These are phyloP conservation scores for Coleophoma crateriformis DNA, from an alignment of 2,329 filamentous ascomycete genomes.

Conservation along the genomic window DNA sequence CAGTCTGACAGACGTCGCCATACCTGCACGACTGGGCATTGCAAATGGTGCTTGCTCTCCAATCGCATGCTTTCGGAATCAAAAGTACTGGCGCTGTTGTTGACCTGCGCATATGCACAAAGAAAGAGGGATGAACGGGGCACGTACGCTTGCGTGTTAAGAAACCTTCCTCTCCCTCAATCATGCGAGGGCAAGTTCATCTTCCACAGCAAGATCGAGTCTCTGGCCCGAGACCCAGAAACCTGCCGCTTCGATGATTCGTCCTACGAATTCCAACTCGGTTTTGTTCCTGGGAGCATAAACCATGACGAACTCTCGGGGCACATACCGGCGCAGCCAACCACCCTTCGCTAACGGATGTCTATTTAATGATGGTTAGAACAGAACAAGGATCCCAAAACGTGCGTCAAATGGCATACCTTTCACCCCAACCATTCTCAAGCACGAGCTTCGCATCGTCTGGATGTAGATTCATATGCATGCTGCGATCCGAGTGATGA, in stretches of 20 bases:
- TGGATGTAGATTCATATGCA: conserved; percentile 78
- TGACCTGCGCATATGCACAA: too few relatives aligned
- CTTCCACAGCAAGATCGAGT: conserved; percentile 10
- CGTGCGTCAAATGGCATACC: not conserved
- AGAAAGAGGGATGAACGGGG: too few relatives aligned
- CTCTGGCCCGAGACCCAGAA: conserved; percentile 50
- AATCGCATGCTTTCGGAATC: too few relatives aligned
- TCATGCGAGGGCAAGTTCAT: not conserved
- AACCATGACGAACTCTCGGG: conserved; percentile 71
- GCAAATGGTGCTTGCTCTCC: too few relatives aligned
- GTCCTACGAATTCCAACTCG: conserved; percentile 62
- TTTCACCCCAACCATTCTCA: conserved; percentile 73
- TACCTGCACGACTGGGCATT: too few relatives aligned
- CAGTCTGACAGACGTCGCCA: too few relatives aligned
- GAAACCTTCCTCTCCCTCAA: too few relatives aligned
- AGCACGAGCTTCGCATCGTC: conserved; percentile 69
- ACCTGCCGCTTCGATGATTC: conserved; percentile 68
- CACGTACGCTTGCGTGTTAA: too few relatives aligned
- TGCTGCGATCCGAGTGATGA: conserved; percentile 67
- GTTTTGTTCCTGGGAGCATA: conserved; percentile 69
- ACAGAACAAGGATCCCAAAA: conserved; percentile 5
- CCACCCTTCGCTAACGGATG: conserved; percentile 63
- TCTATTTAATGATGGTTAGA: conserved; percentile 15
- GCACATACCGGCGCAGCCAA: conserved; percentile 63
- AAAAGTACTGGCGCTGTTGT: too few relatives aligned